These are phyloP conservation scores for Vinca minor DNA, from an alignment of 257 asterid species.

Conservation along the genomic window DNA sequence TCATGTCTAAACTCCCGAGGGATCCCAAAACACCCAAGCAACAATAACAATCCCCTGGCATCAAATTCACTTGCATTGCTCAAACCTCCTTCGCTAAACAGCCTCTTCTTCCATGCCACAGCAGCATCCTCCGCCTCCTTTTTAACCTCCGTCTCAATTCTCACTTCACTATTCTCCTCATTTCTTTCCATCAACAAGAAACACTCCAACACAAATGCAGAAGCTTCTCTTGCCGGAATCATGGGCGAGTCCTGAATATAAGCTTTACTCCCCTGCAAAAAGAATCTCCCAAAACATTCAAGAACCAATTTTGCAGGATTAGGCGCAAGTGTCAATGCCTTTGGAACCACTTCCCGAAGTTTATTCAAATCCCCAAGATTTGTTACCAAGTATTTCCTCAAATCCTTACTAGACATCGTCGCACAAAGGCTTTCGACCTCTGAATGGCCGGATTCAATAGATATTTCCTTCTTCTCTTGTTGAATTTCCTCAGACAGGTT, in stretches of 20 bases:
- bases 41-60: constrained; percentile 71
- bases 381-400: constrained; percentile 38
- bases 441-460: constrained; percentile 10
- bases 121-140: constrained; percentile 56
- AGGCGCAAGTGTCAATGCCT: constrained; percentile 49
- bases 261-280: constrained; percentile 60
- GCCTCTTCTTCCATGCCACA: constrained; percentile 62
- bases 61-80: constrained; percentile 46
- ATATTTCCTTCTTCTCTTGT: background rate
- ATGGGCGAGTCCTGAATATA: constrained; percentile 41
- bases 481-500: constrained; percentile 14
- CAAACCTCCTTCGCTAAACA: constrained; percentile 66
- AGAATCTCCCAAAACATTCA: constrained; percentile 64
- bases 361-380: constrained; percentile 25
- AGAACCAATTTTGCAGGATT: constrained; percentile 55
- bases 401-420: constrained; percentile 40
- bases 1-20: constrained; percentile 40
- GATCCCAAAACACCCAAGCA: constrained; percentile 65
- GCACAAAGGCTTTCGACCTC: constrained; percentile 52
- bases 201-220: constrained; percentile 62
- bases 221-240: constrained; percentile 59
- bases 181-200: constrained; percentile 57
- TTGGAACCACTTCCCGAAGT: constrained; percentile 61
- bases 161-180: constrained; percentile 1
- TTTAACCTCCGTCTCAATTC: constrained; percentile 34